These are phyloP conservation scores for Pittosporum tobira DNA, from an alignment of 129 eudicot species.

Conservation along the genomic window DNA sequence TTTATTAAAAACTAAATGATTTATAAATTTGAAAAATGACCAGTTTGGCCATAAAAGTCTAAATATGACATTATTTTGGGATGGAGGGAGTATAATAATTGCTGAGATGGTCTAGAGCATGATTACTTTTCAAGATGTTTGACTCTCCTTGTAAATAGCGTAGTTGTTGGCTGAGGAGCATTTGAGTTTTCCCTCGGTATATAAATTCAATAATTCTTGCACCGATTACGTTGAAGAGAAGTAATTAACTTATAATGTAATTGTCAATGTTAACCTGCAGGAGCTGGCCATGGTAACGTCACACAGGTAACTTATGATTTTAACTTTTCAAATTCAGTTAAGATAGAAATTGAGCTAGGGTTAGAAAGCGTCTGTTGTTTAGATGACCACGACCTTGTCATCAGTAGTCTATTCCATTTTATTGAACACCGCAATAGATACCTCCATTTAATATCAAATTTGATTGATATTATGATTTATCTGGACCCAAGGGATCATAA, in stretches of 20 bases:
- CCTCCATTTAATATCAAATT: background rate
- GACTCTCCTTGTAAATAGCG: background rate
- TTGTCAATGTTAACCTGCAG: conserved; percentile 20
- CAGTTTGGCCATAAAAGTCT: too few relatives aligned
- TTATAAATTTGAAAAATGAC: too few relatives aligned
- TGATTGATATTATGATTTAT: background rate
- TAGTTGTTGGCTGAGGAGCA: background rate
- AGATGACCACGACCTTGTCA: too few relatives aligned
- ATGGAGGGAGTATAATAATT: too few relatives aligned
- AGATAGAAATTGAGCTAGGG: background rate
- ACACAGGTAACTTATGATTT: conserved; percentile 30
- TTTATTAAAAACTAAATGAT: too few relatives aligned
- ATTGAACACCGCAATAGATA: too few relatives aligned
- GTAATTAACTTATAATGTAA: background rate
- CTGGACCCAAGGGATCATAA: background rate
- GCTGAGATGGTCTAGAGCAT: background rate
- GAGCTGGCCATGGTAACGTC: conserved; percentile 25
- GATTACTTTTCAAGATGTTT: background rate
- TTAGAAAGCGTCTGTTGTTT: background rate
- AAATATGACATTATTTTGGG: too few relatives aligned
- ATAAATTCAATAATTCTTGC: background rate
- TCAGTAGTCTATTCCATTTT: too few relatives aligned
- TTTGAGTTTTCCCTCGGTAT: background rate
- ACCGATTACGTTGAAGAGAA: background rate
- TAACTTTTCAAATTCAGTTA: background rate